A percentile compares a stretch with the other conserved stretches of the same genome.
Conservation (phyloP, 768 basidiomycete species). For the Cystobasidium onofrii region DNA sequence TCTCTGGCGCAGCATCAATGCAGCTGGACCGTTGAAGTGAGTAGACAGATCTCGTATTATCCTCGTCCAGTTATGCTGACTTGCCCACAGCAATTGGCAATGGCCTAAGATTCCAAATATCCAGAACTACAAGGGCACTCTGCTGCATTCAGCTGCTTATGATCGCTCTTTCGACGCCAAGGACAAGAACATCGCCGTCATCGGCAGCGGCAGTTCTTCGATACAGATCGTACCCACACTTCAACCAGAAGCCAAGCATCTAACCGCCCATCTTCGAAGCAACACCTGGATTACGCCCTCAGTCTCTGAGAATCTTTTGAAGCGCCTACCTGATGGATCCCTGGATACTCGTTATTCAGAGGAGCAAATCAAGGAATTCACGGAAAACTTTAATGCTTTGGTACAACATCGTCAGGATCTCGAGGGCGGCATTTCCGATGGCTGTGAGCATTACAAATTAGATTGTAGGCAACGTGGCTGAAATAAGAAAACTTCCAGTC, state of each 20-base stretch:
- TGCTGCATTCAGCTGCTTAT: conserved; percentile 62
- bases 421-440: conserved; percentile 11
- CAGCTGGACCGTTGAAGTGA: conserved; percentile 47
- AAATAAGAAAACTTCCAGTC: neutral
- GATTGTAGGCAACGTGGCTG: no score
- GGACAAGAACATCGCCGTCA: conserved; percentile 42
- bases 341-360: neutral
- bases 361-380: neutral
- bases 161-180: conserved; percentile 43
- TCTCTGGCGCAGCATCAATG: conserved; percentile 49
- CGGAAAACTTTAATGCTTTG: neutral
- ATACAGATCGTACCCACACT: conserved; percentile 31
- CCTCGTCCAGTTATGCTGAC: neutral
- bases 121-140: conserved; percentile 53
- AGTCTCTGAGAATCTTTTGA: conserved; percentile 7
- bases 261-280: neutral
- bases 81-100: conserved; percentile 50
- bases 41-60: neutral
- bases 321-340: neutral
- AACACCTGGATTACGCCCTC: neutral
- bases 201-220: conserved; percentile 35
- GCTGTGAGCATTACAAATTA: conserved; percentile 23
- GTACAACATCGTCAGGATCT: conserved; percentile 8
- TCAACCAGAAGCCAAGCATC: conserved; percentile 12
- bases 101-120: conserved; percentile 62